Evolutionary conservation across 1,284 basidiomycete genomes (phyloP).

Genomic region (Pyrrhoderma noxium): DNA sequence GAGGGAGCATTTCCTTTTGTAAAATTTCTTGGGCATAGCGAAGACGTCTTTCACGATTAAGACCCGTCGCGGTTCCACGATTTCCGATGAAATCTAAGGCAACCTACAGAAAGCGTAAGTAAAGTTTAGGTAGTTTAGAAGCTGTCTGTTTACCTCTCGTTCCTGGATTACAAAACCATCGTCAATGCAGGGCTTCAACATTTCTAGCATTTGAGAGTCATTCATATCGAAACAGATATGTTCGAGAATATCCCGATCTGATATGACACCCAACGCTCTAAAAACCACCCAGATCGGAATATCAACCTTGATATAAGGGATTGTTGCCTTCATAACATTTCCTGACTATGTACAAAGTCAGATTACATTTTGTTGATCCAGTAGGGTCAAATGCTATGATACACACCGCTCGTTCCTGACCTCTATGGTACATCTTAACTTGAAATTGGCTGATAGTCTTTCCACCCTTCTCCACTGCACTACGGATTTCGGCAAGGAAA

Average conservation of each 20-base stretch:
- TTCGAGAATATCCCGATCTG: conserved; percentile 94
- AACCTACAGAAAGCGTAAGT: conserved; percentile 30
- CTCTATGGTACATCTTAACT: conserved; percentile 92
- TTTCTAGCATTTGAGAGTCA: conserved; percentile 94
- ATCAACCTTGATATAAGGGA: conserved; percentile 97
- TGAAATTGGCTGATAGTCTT: conserved; percentile 99
- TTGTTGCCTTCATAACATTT: conserved; percentile 94
- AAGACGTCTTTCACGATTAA: conserved; percentile 87
- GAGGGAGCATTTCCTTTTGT: conserved; percentile 98
- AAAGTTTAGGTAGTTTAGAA: neutral
- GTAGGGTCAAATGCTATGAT: neutral
- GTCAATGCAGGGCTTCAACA: conserved; percentile 98
- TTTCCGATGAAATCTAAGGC: conserved; percentile 98
- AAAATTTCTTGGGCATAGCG: conserved; percentile 97
- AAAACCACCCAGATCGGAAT: conserved; percentile 99
- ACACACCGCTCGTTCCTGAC: conserved; percentile 79
- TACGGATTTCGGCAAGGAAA: conserved; percentile 95
- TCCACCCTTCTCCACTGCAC: conserved; percentile 96
- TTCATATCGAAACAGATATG: conserved; percentile 99
- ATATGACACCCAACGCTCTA: conserved; percentile 94
- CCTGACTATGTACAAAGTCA: conserved; percentile 52
- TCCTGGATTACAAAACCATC: conserved; percentile 99
- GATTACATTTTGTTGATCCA: no score
- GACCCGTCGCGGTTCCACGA: conserved; percentile 91
- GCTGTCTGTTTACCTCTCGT: conserved; percentile 57